These are phyloP conservation scores for Apophysomyces sp. DNA, from an alignment of 371 early-diverging fungal species.

Conservation along the genomic window DNA sequence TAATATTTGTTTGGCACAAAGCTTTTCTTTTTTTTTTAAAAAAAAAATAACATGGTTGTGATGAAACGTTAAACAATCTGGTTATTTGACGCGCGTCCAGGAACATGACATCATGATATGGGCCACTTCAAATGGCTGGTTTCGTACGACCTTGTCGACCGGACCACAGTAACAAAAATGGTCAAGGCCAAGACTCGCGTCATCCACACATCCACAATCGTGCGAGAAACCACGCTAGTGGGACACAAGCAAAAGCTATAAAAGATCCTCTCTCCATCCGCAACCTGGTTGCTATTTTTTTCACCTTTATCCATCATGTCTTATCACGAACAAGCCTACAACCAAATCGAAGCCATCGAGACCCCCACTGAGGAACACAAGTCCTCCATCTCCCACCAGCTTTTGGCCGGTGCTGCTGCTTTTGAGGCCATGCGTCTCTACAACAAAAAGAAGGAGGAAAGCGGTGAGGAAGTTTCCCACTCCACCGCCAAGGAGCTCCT, in stretches of 20 bases:
- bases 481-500: conserved; percentile 38
- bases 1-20: too few species aligned
- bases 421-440: conserved; percentile 40
- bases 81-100: too few species aligned
- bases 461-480: conserved; percentile 17
- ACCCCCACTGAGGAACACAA: conserved; percentile 27
- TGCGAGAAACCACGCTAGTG: neutral
- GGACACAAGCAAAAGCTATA: neutral
- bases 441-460: conserved; percentile 23
- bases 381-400: conserved; percentile 36
- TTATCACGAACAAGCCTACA: conserved; percentile 31
- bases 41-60: too few species aligned
- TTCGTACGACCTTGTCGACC: neutral
- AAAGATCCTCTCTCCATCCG: neutral
- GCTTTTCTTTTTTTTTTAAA: too few species aligned
- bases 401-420: conserved; percentile 37
- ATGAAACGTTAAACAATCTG: too few species aligned
- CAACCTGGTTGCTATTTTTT: neutral
- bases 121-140: neutral
- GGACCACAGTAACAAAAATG: neutral
- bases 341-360: conserved; percentile 16
- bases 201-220: neutral
- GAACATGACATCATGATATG: neutral
- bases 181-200: neutral
- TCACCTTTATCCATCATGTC: neutral